Base-by-base conservation (phyloP, 805 yeast genomes). In the Jamesozyma hellenica region DNA sequence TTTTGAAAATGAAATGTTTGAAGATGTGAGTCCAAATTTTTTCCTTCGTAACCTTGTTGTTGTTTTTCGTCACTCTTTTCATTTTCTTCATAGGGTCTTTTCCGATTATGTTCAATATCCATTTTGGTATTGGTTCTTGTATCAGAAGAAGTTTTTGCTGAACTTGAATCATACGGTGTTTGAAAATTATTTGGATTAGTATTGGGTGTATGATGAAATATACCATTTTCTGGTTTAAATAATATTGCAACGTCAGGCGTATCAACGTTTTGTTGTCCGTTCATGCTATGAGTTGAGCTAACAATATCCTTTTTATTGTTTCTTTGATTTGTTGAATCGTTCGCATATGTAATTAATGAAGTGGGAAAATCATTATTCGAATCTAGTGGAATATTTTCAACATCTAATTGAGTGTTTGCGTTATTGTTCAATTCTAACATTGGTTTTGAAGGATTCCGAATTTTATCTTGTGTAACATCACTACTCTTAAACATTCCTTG, bases 1-100 rank as follows among this genome's bases (percentile, higher is more conserved):
- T 64, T 65, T 30, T 65, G 50, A 45, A 67, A 66, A 15, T 62
- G 56, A 42, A 65, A 66, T 13, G 40, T 10, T 5, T 35, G 28
- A 21, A 21, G 23, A 21, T 21, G 8, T 21, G 9, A 12, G 9
- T 7, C 21, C 16, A 14, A 18, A 34, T 19, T 34, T 40, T 32
- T 25, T 19, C 11, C 23, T 6, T 21, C 23, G 8, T 21, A 8
- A 28, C 25, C 32, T 39, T 39, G n/a, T 15, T 23, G 12, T 16
- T 11, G 8, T 21, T 34, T 15, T 21, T 21, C 23, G 8, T 21
- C 23, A 21, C 23, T 8, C 5, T 8, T 21, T 6, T 21, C 8
- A 6, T 6, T 21, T 21, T 21, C 23, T 21, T 6, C 5, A 21
- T 8, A 8, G 5, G 5, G 5, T 21, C 23, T 21, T 21, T 21